These are phyloP conservation scores for Chenopodium formosanum DNA, from an alignment of 148 eudicot species.

Conservation along the genomic window DNA sequence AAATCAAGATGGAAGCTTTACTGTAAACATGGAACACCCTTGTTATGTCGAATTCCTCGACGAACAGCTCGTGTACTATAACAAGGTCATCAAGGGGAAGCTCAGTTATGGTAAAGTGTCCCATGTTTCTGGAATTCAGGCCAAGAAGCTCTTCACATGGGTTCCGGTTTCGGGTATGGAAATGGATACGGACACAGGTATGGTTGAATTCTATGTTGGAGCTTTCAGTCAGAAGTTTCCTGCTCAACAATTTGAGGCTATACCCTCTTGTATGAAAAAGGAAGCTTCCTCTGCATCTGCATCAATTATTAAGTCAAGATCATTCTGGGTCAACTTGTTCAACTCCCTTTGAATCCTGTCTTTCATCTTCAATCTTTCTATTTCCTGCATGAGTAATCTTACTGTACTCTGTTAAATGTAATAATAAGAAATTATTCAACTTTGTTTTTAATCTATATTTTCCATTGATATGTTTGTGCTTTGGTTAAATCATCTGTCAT, in stretches of 20 bases:
- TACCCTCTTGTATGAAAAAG: conserved; percentile 54
- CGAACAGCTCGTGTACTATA: conserved; percentile 66
- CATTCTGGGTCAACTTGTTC: background rate
- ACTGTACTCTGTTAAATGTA: no score
- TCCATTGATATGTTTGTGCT: background rate
- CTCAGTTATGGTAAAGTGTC: conserved; percentile 51
- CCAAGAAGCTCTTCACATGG: conserved; percentile 71
- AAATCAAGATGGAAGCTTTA: conserved; percentile 49
- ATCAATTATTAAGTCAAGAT: background rate
- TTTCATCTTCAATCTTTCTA: background rate
- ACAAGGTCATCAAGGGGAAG: conserved; percentile 46
- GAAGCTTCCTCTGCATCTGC: background rate
- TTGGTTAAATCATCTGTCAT: no score
- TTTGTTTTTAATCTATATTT: no score
- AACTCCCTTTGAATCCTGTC: background rate
- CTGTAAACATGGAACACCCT: conserved; percentile 40
- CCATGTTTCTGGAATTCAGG: conserved; percentile 72
- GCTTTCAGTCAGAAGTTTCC: conserved; percentile 62
- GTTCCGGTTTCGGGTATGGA: conserved; percentile 59
- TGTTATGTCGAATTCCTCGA: conserved; percentile 63
- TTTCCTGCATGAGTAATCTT: background rate
- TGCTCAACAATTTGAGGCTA: conserved; percentile 45
- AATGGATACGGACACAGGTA: conserved; percentile 36
- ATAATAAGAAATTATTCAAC: no score
- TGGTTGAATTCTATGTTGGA: conserved; percentile 67